These are phyloP conservation scores for Sporobolomyces phaffii DNA, from an alignment of 768 basidiomycete species.

Conservation along the genomic window DNA sequence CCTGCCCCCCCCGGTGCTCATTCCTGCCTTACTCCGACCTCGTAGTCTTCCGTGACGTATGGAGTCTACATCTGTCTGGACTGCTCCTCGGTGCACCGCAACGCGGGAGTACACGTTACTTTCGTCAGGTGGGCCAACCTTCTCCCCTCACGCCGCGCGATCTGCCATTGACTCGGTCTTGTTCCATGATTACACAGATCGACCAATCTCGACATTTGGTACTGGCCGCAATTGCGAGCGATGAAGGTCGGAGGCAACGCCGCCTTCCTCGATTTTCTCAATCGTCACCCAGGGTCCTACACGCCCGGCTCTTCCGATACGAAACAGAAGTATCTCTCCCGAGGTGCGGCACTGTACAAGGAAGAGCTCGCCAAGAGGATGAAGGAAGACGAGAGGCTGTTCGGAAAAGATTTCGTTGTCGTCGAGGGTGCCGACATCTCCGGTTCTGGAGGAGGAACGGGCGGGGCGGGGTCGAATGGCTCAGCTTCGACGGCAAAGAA, in stretches of 20 bases:
- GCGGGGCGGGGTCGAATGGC: background rate
- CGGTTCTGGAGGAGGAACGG: background rate
- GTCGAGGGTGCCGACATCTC: slow-evolving; percentile 22
- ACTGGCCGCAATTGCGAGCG: slow-evolving; percentile 76
- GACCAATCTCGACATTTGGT: slow-evolving; percentile 94
- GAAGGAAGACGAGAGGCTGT: slow-evolving; percentile 58
- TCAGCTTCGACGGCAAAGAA: background rate
- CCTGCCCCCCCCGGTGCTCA: no score
- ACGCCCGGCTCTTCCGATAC: slow-evolving; percentile 53
- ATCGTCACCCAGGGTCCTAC: slow-evolving; percentile 62
- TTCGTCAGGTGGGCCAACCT: slow-evolving; percentile 71
- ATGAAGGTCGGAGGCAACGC: slow-evolving; percentile 96
- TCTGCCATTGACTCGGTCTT: slow-evolving; percentile 48
- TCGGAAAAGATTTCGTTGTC: slow-evolving; percentile 32
- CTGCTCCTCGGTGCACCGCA: slow-evolving; percentile 89
- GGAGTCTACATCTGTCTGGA: slow-evolving; percentile 97
- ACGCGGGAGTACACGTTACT: slow-evolving; percentile 95
- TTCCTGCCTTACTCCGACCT: no score
- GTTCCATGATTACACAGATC: slow-evolving; percentile 55
- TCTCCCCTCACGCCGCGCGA: background rate
- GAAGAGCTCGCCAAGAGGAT: slow-evolving; percentile 78
- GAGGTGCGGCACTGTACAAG: slow-evolving; percentile 80
- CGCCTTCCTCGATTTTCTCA: slow-evolving; percentile 79
- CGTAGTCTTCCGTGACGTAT: slow-evolving; percentile 85
- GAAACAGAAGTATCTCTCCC: slow-evolving; percentile 82